Evolutionary conservation across 2,329 filamentous ascomycete genomes (phyloP), one percentile per base, ranked within the genome.

Genomic region (Knufia fluminis): DNA sequence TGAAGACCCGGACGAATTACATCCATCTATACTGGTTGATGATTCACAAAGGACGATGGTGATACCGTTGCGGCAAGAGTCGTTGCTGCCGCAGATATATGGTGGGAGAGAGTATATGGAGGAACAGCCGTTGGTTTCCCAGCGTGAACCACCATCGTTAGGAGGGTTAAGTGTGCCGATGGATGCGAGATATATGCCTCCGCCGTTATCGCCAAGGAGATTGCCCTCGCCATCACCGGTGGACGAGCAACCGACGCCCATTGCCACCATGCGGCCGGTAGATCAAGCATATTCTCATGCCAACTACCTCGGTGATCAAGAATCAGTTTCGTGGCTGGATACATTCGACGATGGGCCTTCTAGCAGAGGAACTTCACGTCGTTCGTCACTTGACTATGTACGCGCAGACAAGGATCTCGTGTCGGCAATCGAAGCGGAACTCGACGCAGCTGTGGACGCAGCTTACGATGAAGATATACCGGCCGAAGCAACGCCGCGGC

Each of bases 381-480:
- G 54, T 17, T 59, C 57, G 2, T 54, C 54, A 6, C 49, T 58
- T 20, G 54, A 56, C 31, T 48, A 54, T 46, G 52, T 51, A 4
- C 16, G 52, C 17, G 35, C 7, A n/a, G 49, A 54, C 23, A 47
- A 46, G 17, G 16, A 40, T 9, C 45, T 59, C n/a, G 51, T 52
- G 14, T 54, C 54, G 22, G 52, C 57, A 16, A 58, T 59, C 26
- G 55, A 94, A 64, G 84, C 86, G 4, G 90, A 95, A 62, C 95
- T 97, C 57, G 90, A 96, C 66, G 91, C 90, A 20, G 92, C 92
- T 12, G 90, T 97, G 7, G 92, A 97, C 66, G 91, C 91, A 45
- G 92, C 91, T 3, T 98, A 97, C 64, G 86, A 86, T 0, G 86
- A 73, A 51, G 59, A 52, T 20, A 55, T 62, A 22, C 57, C 60